These are phyloP conservation scores for Calonectria honghensis DNA, from an alignment of 2,329 filamentous ascomycete species.

Conservation along the genomic window DNA sequence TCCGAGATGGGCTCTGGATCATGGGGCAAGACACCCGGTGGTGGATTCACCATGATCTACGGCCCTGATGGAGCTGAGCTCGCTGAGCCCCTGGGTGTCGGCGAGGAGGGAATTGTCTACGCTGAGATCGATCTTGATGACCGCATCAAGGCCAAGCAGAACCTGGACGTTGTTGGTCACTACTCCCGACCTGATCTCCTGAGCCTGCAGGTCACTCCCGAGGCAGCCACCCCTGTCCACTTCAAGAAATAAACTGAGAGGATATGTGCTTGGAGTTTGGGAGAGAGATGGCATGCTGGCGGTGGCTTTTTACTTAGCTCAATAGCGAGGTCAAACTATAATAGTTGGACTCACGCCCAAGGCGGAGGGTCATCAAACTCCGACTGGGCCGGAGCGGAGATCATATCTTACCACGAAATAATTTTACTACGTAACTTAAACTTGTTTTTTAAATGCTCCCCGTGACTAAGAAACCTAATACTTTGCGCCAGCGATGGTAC, in stretches of 20 bases:
- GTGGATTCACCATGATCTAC: constrained; percentile 57
- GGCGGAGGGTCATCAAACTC: background rate
- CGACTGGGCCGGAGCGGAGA: background rate
- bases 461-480: background rate
- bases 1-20: constrained; percentile 60
- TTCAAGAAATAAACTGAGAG: constrained; percentile 2
- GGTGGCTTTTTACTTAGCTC: background rate
- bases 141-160: constrained; percentile 52
- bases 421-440: background rate
- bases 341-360: background rate
- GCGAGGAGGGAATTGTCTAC: constrained; percentile 60
- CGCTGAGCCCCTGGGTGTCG: constrained; percentile 51
- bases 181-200: constrained; percentile 62
- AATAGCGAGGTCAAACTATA: background rate
- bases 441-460: background rate
- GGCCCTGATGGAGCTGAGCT: constrained; percentile 57
- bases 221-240: constrained; percentile 23
- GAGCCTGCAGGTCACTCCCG: constrained; percentile 59
- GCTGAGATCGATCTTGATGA: constrained; percentile 60
- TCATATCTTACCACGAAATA: background rate
- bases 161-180: constrained; percentile 60
- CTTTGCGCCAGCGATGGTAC: background rate
- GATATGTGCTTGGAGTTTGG: constrained; percentile 4
- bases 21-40: constrained; percentile 46
- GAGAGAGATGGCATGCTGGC: background rate